Percentiles rank a stretch among this genome's conserved stretches.
phyloP scores from a whole-genome alignment of 1,139 yeast species.

The Scheffersomyces stambukii region DNA sequence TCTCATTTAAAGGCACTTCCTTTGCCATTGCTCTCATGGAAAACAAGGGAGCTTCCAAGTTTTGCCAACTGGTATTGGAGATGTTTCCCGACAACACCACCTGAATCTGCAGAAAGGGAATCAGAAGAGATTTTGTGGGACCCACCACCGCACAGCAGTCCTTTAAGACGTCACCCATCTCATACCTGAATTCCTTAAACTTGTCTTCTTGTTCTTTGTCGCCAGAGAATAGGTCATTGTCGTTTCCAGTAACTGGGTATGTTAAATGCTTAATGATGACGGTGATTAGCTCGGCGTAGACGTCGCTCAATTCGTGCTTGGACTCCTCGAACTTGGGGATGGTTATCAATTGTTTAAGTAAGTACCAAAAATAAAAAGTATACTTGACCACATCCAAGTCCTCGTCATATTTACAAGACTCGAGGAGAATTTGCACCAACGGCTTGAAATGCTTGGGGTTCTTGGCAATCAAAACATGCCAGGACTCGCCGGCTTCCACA shows the following conservation, averaged over 20 bases:
- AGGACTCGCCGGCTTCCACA: constrained; percentile 92
- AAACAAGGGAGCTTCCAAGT: constrained; percentile 85
- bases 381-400: constrained; percentile 88
- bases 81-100: constrained; percentile 28
- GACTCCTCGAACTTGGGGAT: constrained; percentile 62
- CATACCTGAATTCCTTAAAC: constrained; percentile 90
- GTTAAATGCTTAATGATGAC: constrained; percentile 69
- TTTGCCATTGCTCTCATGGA: constrained; percentile 93
- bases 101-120: constrained; percentile 56
- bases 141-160: constrained; percentile 94
- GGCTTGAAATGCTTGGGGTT: constrained; percentile 68
- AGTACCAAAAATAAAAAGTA: constrained; percentile 91
- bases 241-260: constrained; percentile 58
- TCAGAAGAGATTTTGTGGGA: constrained; percentile 58
- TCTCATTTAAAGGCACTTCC: constrained; percentile 70
- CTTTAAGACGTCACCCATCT: constrained; percentile 93
- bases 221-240: constrained; percentile 47
- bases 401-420: constrained; percentile 58
- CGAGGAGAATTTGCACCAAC: constrained; percentile 69
- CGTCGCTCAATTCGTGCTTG: constrained; percentile 50
- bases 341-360: constrained; percentile 67
- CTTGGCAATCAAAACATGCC: constrained; percentile 85
- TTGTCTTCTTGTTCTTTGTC: constrained; percentile 85
- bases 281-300: constrained; percentile 60
- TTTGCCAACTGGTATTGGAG: constrained; percentile 62